Evolutionary conservation across 352 stramenopile genomes (phyloP).

Genomic region (Pseudoperonospora humuli): DNA sequence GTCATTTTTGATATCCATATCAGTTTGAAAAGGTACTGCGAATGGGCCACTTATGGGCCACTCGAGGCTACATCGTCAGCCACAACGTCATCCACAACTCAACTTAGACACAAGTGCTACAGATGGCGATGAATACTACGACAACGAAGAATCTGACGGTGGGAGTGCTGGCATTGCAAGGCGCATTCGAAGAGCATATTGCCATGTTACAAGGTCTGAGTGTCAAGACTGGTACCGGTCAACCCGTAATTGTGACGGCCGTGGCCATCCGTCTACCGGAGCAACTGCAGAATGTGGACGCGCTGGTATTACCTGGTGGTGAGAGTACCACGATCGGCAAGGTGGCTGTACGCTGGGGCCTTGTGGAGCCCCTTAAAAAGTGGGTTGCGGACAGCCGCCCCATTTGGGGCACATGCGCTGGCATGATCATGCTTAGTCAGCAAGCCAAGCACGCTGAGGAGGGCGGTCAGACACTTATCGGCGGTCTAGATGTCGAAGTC

Average conservation of each 20-base stretch:
- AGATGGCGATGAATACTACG: conserved; percentile 4
- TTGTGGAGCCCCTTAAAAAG: conserved; percentile 71
- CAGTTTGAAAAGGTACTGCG: background rate
- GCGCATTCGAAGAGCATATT: conserved; percentile 89
- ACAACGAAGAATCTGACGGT: conserved; percentile 39
- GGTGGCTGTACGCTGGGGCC: conserved; percentile 74
- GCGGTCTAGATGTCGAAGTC: conserved; percentile 92
- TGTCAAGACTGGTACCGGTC: conserved; percentile 10
- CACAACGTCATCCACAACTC: background rate
- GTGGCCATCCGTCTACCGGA: conserved; percentile 76
- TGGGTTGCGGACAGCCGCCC: conserved; percentile 66
- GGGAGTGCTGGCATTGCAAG: conserved; percentile 86
- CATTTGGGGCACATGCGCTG: conserved; percentile 95
- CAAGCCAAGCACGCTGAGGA: conserved; percentile 80
- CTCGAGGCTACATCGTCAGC: background rate
- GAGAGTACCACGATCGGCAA: conserved; percentile 95
- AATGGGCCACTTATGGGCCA: conserved; percentile 8
- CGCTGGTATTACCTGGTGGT: conserved; percentile 91
- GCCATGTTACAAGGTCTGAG: conserved; percentile 61
- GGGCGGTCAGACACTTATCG: conserved; percentile 91
- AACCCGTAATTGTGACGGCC: conserved; percentile 32
- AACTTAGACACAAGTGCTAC: background rate
- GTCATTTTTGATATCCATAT: too few species aligned
- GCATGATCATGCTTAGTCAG: conserved; percentile 92
- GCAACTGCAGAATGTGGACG: conserved; percentile 80